These are phyloP conservation scores for Solanum pennellii DNA, from an alignment of 257 asterid species.

Conservation along the genomic window DNA sequence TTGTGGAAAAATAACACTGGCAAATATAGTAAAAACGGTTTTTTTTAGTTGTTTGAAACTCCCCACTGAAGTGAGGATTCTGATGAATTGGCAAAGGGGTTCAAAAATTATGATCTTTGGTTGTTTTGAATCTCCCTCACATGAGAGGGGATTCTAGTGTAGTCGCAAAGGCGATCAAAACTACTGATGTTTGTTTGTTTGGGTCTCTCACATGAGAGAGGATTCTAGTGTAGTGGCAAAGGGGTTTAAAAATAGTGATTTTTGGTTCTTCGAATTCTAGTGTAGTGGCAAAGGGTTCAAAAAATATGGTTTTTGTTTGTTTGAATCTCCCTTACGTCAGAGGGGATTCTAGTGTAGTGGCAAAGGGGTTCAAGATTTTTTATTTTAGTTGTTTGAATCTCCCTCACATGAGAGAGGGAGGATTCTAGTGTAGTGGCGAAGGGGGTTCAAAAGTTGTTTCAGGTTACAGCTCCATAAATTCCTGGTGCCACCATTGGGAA, in stretches of 20 bases:
- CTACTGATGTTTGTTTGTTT: not conserved
- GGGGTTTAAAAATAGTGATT: not conserved
- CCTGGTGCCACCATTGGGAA: not conserved
- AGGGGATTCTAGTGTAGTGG: not conserved
- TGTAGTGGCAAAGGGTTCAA: not conserved
- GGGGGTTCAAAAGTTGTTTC: not conserved
- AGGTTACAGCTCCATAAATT: not conserved
- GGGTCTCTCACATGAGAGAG: not conserved
- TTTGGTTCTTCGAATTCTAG: not conserved
- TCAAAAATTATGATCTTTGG: not conserved
- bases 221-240: not conserved
- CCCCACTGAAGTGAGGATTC: not conserved
- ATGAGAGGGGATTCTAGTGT: not conserved
- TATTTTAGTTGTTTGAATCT: not conserved
- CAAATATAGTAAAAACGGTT: not conserved
- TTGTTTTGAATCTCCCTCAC: not conserved
- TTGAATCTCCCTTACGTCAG: not conserved
- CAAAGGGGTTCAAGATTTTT: not conserved
- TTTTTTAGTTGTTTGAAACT: not conserved
- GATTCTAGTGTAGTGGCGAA: not conserved
- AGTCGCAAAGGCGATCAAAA: not conserved
- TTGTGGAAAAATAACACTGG: not conserved
- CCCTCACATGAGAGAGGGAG: not conserved
- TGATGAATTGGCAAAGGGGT: not conserved
- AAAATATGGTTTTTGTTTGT: not conserved